Conservation (phyloP, 768 basidiomycete species). For the Serpula lacrymans region DNA sequence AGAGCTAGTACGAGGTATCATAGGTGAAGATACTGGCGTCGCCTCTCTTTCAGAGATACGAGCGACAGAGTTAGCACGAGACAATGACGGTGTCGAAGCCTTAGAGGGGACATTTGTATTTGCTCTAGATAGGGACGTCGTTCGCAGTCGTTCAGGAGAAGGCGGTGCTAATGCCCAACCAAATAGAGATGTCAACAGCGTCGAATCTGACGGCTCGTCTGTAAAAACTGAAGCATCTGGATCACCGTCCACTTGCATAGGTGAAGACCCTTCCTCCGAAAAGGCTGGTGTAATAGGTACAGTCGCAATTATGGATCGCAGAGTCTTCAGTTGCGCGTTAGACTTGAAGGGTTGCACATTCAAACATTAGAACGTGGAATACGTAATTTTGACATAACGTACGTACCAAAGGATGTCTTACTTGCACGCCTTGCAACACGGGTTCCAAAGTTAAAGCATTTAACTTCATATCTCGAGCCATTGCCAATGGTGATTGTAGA, state of each 20-base stretch:
- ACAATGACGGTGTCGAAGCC: slow-evolving; percentile 26
- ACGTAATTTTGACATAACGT: too few relatives aligned
- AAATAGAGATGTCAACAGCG: slow-evolving; percentile 43
- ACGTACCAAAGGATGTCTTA: slow-evolving; percentile 74
- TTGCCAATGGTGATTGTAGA: slow-evolving; percentile 59
- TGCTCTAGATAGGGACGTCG: slow-evolving; percentile 17
- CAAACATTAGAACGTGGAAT: too few relatives aligned
- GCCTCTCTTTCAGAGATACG: slow-evolving; percentile 12
- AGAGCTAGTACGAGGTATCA: slow-evolving; percentile 17
- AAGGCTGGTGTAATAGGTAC: slow-evolving; percentile 20
- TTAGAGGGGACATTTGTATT: slow-evolving; percentile 25
- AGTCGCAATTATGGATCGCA: slow-evolving; percentile 43
- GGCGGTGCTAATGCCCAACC: slow-evolving; percentile 43
- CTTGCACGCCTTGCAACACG: slow-evolving; percentile 48
- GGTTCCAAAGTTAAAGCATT: slow-evolving; percentile 53
- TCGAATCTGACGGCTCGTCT: slow-evolving; percentile 32
- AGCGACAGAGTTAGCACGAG: slow-evolving; percentile 30
- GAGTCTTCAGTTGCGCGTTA: slow-evolving; percentile 49
- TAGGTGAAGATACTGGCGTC: slow-evolving; percentile 16
- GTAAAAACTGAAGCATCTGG: slow-evolving; percentile 3
- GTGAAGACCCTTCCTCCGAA: slow-evolving; percentile 25
- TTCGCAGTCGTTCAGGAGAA: slow-evolving; percentile 12
- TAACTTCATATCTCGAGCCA: slow-evolving; percentile 57
- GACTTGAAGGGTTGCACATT: slow-evolving; percentile 39
- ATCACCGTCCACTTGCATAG: slow-evolving; percentile 9